phyloP scores from a whole-genome alignment of 441 rosid genomes.

The Populus hybrid region DNA sequence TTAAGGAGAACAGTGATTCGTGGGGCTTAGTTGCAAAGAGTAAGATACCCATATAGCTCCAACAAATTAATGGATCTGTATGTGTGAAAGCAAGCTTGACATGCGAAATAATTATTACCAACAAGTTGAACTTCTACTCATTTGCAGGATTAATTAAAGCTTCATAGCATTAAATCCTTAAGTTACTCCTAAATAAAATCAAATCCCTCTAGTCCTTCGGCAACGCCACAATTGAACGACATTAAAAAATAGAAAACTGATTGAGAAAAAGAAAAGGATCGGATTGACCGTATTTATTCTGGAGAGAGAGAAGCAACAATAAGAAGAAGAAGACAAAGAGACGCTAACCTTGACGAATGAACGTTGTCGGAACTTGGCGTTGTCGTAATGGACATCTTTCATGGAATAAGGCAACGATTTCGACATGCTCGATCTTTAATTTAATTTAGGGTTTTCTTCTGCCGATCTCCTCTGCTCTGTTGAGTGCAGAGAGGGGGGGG shows the following conservation, averaged over 20 bases:
- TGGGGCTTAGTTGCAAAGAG: too few species aligned
- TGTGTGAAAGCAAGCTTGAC: too few species aligned
- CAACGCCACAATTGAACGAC: not conserved
- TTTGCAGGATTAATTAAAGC: too few species aligned
- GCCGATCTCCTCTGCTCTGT: constrained; percentile 12
- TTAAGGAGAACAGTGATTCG: too few species aligned
- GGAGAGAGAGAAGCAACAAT: constrained; percentile 3
- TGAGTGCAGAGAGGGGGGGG: not conserved
- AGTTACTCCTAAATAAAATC: not conserved
- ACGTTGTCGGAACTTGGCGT: constrained; percentile 93
- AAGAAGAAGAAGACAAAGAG: not conserved
- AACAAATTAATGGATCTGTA: too few species aligned
- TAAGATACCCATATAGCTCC: too few species aligned
- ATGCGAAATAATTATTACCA: too few species aligned
- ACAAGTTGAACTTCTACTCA: too few species aligned
- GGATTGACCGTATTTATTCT: not conserved
- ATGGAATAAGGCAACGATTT: constrained; percentile 71
- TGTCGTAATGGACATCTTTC: constrained; percentile 85
- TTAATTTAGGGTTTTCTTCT: constrained; percentile 16
- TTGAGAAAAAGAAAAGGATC: not conserved
- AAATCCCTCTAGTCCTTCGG: not conserved
- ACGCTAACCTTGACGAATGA: constrained; percentile 58
- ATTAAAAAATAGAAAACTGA: not conserved
- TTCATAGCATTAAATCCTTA: not conserved
- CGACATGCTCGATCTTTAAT: constrained; percentile 53